Base-by-base conservation (phyloP, 2,329 filamentous ascomycete species). In the Trichocomaceae sp. region DNA sequence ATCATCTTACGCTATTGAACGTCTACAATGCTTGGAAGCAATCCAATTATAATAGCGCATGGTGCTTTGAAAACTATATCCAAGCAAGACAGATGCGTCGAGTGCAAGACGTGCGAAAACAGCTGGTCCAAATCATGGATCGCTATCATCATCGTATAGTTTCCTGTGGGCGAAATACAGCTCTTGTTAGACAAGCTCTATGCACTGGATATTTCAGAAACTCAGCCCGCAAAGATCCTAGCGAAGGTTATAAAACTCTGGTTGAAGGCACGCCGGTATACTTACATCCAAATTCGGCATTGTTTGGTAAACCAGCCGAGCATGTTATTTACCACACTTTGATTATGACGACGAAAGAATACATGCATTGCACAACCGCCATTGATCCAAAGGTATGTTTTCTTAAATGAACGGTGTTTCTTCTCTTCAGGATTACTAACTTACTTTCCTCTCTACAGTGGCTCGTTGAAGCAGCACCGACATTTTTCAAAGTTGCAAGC, bases 31-130 rank as follows among this genome's bases (percentile, higher is more conserved):
- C 83, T n/a, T 99, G 93, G 93, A 96, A 96, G 70, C 80, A 85
- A 45, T 87, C 84, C 59, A 85, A 86, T 6, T 95, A 83, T 73
- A 87, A 84, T 49, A 88, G 84, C 55, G 85, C 91, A 0, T 99
- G 93, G 93, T 97, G 93, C 68, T 92, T 90, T 62, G 95, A 99
- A 67, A 96, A 99, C 72, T 99, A 95, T 69, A 93, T 99, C 68
- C 91, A 97, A 68, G 90, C 90, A 4, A 83, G 91, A 1, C 85
- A 85, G 33, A 96, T 99, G 82, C 83, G 84, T 56, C 86, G 92
- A 10, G 91, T 90, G 9, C 88, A 92, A 69, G 93, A 99, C 68
- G 90, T 99, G 0, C 84, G 93, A 17, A 86, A 95, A 58, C 93
- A 99, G 71, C 80, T 99, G 2, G 83, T 92, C 52, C 88, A 88